Evolutionary conservation across 306 rosid genomes (phyloP).

Genomic region (Rubus idaeus): DNA sequence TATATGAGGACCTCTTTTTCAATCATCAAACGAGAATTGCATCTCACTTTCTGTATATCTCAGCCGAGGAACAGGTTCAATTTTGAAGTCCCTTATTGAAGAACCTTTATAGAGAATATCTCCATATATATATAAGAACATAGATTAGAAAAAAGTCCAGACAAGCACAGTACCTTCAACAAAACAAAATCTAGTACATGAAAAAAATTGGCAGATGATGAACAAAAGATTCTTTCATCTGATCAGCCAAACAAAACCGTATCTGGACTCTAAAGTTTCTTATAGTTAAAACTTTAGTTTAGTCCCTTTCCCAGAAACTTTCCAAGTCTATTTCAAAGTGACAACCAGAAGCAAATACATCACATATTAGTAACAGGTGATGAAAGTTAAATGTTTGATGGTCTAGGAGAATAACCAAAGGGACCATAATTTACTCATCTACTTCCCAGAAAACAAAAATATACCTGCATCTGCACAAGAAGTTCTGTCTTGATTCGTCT

Average conservation of each 20-base stretch:
- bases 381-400: not conserved
- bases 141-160: too few species aligned
- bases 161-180: not conserved
- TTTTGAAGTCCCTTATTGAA: not conserved
- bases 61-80: not conserved
- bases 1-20: not conserved
- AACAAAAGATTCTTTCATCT: too few species aligned
- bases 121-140: not conserved
- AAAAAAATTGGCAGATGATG: not conserved
- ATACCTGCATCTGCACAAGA: constrained; percentile 99
- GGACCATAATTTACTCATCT: not conserved
- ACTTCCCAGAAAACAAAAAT: constrained; percentile 31
- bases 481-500: constrained; percentile 98
- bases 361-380: too few species aligned
- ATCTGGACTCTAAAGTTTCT: not conserved
- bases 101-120: not conserved
- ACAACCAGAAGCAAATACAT: not conserved
- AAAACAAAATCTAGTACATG: not conserved
- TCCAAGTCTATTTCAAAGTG: not conserved
- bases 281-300: not conserved
- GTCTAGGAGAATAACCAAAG: constrained; percentile 1
- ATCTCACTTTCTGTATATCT: not conserved
- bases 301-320: not conserved
- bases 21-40: not conserved
- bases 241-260: not conserved